phyloP scores from a whole-genome alignment of 78 protist genomes.

The Capsaspora owczarzaki region DNA sequence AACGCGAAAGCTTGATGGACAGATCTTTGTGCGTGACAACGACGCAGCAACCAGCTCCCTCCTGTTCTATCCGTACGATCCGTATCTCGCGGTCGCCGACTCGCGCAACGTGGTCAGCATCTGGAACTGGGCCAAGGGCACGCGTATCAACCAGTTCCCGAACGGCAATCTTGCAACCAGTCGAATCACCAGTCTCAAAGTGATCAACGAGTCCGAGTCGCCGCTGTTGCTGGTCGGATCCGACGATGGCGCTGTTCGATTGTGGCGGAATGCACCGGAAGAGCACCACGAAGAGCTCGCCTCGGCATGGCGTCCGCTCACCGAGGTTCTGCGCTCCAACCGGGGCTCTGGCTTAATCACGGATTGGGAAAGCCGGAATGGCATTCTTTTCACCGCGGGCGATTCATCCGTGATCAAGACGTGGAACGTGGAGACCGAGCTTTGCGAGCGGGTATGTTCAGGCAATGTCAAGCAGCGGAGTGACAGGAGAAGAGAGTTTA shows the following conservation, averaged over 20 bases:
- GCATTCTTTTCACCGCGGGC: not conserved
- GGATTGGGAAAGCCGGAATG: not conserved
- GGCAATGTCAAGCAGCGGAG: too few species aligned
- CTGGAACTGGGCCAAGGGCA: not conserved
- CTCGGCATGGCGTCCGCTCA: slow-evolving; percentile 2
- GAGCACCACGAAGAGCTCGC: not conserved
- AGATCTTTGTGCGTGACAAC: slow-evolving; percentile 10
- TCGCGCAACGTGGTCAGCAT: not conserved
- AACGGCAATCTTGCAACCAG: not conserved
- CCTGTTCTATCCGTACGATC: slow-evolving; percentile 17
- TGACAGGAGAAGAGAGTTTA: too few species aligned
- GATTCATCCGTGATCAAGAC: not conserved
- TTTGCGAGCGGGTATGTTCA: not conserved
- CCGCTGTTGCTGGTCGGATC: slow-evolving; percentile 13
- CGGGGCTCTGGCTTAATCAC: not conserved
- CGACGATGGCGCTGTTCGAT: slow-evolving; percentile 11
- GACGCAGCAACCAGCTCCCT: not conserved
- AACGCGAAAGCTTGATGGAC: not conserved
- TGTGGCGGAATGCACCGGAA: not conserved
- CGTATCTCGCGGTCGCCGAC: slow-evolving; percentile 6
- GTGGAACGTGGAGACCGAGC: slow-evolving; percentile 12
- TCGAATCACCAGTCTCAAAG: not conserved
- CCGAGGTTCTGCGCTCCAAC: not conserved
- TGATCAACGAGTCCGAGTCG: not conserved
- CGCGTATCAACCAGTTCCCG: not conserved